A percentile compares a stretch with the other conserved stretches of the same genome.
These are phyloP conservation scores for Cladophialophora chaetospira DNA, from an alignment of 2,329 filamentous ascomycete genomes.

Conservation along the genomic window DNA sequence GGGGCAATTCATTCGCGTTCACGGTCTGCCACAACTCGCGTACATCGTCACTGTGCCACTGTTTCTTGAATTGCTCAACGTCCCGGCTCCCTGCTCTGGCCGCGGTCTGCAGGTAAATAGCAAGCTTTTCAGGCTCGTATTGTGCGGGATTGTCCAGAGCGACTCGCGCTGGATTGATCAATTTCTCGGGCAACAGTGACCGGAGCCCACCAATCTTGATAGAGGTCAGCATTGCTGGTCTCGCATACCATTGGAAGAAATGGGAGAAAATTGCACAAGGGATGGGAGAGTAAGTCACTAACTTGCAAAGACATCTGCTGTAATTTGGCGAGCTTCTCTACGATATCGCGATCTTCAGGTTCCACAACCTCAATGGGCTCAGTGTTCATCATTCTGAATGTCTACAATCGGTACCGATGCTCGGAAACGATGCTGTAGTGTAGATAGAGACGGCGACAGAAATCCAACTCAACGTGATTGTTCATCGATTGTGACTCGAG, in stretches of 20 bases:
- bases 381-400: slow-evolving; percentile 1
- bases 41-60: slow-evolving; percentile 46
- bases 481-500: too few relatives aligned
- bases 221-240: slow-evolving; percentile 14
- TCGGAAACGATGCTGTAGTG: neutral
- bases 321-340: slow-evolving; percentile 31
- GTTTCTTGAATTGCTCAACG: slow-evolving; percentile 42
- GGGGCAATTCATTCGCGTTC: slow-evolving; percentile 39
- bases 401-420: neutral
- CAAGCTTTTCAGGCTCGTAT: slow-evolving; percentile 41
- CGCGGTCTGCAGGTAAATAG: slow-evolving; percentile 39
- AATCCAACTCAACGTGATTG: too few relatives aligned
- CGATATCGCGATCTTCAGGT: slow-evolving; percentile 29
- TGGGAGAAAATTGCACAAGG: neutral
- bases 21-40: slow-evolving; percentile 43
- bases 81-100: slow-evolving; percentile 41
- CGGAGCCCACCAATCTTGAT: slow-evolving; percentile 47
- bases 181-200: slow-evolving; percentile 41
- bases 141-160: slow-evolving; percentile 41
- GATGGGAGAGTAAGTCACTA: slow-evolving; percentile 3
- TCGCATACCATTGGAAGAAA: neutral
- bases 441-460: neutral
- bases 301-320: slow-evolving; percentile 33
- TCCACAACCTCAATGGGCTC: slow-evolving; percentile 12
- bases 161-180: slow-evolving; percentile 44